Base-by-base conservation (phyloP, 352 stramenopile species). In the Pythium volutum region DNA sequence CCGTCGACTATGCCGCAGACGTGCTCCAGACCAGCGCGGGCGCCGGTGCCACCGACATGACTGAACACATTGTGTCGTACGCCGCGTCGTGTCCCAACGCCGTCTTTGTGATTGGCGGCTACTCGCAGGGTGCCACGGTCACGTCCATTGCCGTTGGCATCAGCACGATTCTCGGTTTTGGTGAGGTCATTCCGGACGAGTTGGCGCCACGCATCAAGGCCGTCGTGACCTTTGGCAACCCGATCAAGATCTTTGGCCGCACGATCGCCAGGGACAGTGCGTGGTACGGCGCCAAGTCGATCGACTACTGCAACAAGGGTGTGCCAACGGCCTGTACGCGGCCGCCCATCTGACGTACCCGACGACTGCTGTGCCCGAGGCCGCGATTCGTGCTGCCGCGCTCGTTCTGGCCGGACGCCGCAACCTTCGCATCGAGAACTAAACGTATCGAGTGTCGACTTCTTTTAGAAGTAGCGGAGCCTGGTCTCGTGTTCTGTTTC, bases 41-140 rank as follows among this genome's bases (percentile, higher is more conserved):
- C 0, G 57, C 71, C 49, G 65, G 63, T 12, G 68, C 68, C 23
- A 76, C 64, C 22, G 72, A 66, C 39, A 71, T 79, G 69, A 68
- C 64, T 48, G 73, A 70, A 43, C 59, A 76, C n/a, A 67, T 79
- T 51, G 22, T 52, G 39, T 64, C 48, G 9, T 64, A 68, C 9
- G 62, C 71, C 2, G 39, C 64, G 20, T 25, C 73, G 42, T 79
- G 71, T 39, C 65, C 71, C 0, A 67, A 74, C 62, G 16, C 52
- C 4, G 52, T 49, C 14, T 49, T 47, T 14, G 52, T 59, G 23
- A 49, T 59, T n/a, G 52, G 52, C 9, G 52, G 52, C 22, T 59
- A 73, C n/a, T 68, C 56, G 38, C 38, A 67, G 5, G 54, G 59
- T 5, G 61, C 54, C 31, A 29, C 55, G 11, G 64, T 75, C 55